Conservation (phyloP, 2,329 filamentous ascomycete genomes). For the Parasarocladium wereldwijsianum region DNA sequence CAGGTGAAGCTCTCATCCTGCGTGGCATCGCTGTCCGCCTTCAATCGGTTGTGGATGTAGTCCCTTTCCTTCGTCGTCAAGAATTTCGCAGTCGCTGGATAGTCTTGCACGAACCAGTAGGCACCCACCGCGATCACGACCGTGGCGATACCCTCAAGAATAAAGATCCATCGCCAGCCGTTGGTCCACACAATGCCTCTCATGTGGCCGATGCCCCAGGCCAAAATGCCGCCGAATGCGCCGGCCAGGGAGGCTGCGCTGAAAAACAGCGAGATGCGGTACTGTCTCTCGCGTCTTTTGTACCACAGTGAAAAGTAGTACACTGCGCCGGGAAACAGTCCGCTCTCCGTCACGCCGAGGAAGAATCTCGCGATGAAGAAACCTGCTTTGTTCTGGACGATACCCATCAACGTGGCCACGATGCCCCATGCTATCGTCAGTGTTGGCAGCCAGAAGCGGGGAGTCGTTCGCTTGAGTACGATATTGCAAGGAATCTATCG, state of each 20-base stretch:
- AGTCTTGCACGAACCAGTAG: conserved; percentile 52
- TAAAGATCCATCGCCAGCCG: conserved; percentile 47
- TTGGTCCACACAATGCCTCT: conserved; percentile 32
- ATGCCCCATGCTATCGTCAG: conserved; percentile 38
- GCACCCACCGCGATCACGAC: conserved; percentile 32
- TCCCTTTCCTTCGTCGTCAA: conserved; percentile 37
- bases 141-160: conserved; percentile 42
- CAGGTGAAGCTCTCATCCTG: conserved; percentile 55
- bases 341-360: conserved; percentile 37
- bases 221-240: conserved; percentile 40
- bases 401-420: conserved; percentile 29
- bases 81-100: conserved; percentile 44
- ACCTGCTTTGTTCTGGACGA: conserved; percentile 29
- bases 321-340: conserved; percentile 34
- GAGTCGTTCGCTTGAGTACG: conserved; percentile 44
- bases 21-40: conserved; percentile 54
- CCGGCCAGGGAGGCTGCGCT: conserved; percentile 38
- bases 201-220: conserved; percentile 42
- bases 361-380: conserved; percentile 40
- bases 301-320: conserved; percentile 42
- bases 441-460: conserved; percentile 39
- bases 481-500: conserved; percentile 44
- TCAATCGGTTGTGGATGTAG: conserved; percentile 47
- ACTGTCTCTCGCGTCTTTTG: conserved; percentile 36
- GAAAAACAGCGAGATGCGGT: conserved; percentile 41